These are phyloP conservation scores for Mycena sp. DNA, from an alignment of 1,284 basidiomycete species.

Conservation along the genomic window DNA sequence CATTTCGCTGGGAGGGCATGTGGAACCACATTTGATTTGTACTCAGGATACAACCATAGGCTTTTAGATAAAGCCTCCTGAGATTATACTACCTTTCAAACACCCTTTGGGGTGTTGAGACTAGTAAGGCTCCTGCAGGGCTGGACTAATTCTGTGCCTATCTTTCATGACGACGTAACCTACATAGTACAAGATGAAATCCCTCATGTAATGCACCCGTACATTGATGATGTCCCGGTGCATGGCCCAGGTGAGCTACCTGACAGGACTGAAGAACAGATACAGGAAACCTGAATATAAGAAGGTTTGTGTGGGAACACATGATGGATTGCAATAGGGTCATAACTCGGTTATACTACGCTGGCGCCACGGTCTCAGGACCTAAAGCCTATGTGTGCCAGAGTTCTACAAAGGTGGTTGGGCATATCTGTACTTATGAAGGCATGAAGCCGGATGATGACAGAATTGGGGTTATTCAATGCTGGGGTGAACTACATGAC, in stretches of 20 bases:
- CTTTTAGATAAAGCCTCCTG: slow-evolving; percentile 4
- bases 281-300: slow-evolving; percentile 31
- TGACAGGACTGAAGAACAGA: slow-evolving; percentile 26
- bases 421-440: slow-evolving; percentile 38
- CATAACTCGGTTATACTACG: slow-evolving; percentile 12
- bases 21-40: slow-evolving; percentile 3
- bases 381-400: slow-evolving; percentile 36
- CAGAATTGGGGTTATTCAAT: slow-evolving; percentile 30
- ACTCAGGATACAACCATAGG: slow-evolving; percentile 21
- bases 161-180: slow-evolving; percentile 35
- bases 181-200: slow-evolving; percentile 7
- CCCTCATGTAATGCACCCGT: slow-evolving; percentile 30
- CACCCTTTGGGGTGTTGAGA: slow-evolving; percentile 10
- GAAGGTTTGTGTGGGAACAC: slow-evolving; percentile 38
- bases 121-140: slow-evolving; percentile 26
- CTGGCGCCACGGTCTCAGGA: slow-evolving; percentile 35
- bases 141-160: slow-evolving; percentile 41
- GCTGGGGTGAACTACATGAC: slow-evolving; percentile 33
- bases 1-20: slow-evolving; percentile 15
- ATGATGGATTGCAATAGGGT: slow-evolving; percentile 20
- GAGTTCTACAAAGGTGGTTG: slow-evolving; percentile 34
- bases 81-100: slow-evolving; percentile 30
- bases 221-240: slow-evolving; percentile 39
- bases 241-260: slow-evolving; percentile 29
- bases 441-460: slow-evolving; percentile 36